A percentile compares a stretch with the other conserved stretches of the same genome.
Conservation (phyloP, 768 basidiomycete genomes). For the Phanerodontia chrysosporium region DNA sequence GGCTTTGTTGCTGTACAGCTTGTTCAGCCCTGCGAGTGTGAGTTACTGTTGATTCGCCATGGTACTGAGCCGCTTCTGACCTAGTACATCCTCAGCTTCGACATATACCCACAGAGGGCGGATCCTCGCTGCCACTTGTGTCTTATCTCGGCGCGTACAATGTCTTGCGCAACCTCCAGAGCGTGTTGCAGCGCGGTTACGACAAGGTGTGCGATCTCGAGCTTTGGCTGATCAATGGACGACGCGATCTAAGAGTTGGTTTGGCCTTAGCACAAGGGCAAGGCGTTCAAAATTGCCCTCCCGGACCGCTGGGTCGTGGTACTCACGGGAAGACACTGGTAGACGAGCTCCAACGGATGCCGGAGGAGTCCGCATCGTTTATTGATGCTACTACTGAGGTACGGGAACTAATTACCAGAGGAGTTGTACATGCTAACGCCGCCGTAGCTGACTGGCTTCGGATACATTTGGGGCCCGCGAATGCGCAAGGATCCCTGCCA, state of each 20-base stretch:
- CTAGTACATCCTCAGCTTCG: no score
- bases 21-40: background rate
- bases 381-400: constrained; percentile 40
- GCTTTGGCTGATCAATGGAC: no score
- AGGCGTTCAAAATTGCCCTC: constrained; percentile 40
- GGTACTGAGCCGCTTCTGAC: no score
- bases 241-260: no score
- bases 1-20: background rate
- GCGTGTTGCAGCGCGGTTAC: constrained; percentile 16
- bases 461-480: constrained; percentile 3
- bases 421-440: background rate
- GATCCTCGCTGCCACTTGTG: constrained; percentile 17
- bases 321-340: constrained; percentile 37
- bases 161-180: constrained; percentile 5
- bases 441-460: background rate
- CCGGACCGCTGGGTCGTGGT: constrained; percentile 45
- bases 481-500: constrained; percentile 6
- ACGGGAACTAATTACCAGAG: background rate
- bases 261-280: constrained; percentile 11
- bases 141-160: constrained; percentile 16
- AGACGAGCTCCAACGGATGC: constrained; percentile 45
- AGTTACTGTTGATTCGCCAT: background rate
- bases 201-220: no score
- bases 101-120: constrained; percentile 21
- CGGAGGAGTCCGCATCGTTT: constrained; percentile 42